Percentiles rank a stretch among this genome's conserved stretches.
Conservation (phyloP, 2,329 filamentous ascomycete genomes). For the Aspergillus tubingensis region DNA sequence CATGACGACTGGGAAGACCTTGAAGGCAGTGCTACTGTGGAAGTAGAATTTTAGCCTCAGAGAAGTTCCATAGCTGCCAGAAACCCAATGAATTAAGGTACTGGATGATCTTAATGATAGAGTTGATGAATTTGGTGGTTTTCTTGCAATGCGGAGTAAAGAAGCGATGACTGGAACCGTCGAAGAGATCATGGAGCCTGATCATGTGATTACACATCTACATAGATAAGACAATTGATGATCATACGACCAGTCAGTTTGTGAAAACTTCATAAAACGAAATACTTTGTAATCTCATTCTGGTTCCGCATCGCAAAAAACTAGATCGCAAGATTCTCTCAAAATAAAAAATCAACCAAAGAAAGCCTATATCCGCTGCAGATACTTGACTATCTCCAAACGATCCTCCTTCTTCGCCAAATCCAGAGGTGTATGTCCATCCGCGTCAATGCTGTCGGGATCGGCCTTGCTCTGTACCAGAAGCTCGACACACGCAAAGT, state of each 20-base stretch:
- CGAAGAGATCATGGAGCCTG: too few species aligned
- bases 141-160: too few species aligned
- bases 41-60: background rate
- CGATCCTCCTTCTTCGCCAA: background rate
- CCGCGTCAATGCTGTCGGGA: background rate
- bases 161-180: too few species aligned
- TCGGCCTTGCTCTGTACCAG: background rate
- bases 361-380: background rate
- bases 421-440: background rate
- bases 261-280: too few species aligned
- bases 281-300: background rate
- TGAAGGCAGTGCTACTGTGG: constrained; percentile 36
- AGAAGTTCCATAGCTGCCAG: background rate
- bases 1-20: constrained; percentile 26
- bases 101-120: background rate
- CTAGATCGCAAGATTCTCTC: background rate
- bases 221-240: too few species aligned
- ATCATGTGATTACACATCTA: too few species aligned
- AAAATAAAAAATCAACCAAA: background rate
- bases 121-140: background rate
- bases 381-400: background rate
- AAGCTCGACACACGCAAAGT: background rate
- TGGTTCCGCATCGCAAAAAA: background rate
- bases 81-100: background rate
- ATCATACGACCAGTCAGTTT: too few species aligned